Conservation (phyloP, 805 yeast species). For the Kodamaea nitidulidarum region DNA sequence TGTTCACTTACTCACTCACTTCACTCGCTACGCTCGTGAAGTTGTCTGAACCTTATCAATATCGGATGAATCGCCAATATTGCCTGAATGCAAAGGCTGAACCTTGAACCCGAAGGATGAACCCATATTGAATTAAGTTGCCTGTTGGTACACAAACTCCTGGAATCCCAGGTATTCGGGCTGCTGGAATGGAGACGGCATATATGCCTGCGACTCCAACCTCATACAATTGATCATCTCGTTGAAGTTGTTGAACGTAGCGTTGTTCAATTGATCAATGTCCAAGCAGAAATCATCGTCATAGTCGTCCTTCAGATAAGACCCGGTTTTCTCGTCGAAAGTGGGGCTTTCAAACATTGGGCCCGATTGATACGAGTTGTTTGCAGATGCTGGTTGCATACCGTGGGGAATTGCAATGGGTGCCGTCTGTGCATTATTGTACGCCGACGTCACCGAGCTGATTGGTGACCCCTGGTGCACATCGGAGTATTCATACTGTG, state of each 20-base stretch:
- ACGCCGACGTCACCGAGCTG: constrained; percentile 1
- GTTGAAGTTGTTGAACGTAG: constrained; percentile 13
- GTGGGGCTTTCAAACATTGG: constrained; percentile 2
- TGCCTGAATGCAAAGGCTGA: too few relatives aligned
- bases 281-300: constrained; percentile 44
- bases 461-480: constrained; percentile 3
- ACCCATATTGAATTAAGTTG: not conserved
- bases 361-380: not conserved
- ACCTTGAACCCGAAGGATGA: too few relatives aligned
- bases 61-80: too few relatives aligned
- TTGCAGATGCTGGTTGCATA: not conserved
- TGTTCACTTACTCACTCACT: too few relatives aligned
- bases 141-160: constrained; percentile 2
- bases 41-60: too few relatives aligned
- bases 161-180: constrained; percentile 3
- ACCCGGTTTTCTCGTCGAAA: constrained; percentile 3
- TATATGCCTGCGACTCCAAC: constrained; percentile 6
- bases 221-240: constrained; percentile 13
- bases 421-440: constrained; percentile 1
- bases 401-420: constrained; percentile 6
- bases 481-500: constrained; percentile 4
- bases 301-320: constrained; percentile 24
- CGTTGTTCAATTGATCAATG: constrained; percentile 35
- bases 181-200: constrained; percentile 9
- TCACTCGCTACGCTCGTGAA: too few relatives aligned